A percentile compares a stretch with the other conserved stretches of the same genome.
These are phyloP conservation scores for Datura wrightii DNA, from an alignment of 257 asterid species.

Conservation along the genomic window DNA sequence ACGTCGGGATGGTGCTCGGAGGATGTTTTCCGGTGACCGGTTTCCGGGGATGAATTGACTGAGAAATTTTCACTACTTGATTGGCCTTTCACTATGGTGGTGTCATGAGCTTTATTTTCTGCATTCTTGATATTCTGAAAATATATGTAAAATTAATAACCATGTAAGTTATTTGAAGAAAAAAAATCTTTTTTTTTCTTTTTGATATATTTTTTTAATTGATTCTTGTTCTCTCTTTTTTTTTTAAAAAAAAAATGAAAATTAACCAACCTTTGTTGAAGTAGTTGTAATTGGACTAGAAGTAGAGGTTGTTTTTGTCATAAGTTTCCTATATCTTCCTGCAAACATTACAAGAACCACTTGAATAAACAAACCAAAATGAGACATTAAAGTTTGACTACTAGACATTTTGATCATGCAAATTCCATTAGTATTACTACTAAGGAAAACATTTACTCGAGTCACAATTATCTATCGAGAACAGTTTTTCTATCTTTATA, in stretches of 20 bases:
- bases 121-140: conserved; percentile 50
- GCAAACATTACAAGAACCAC: conserved; percentile 40
- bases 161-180: conserved; percentile 12
- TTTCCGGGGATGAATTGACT: conserved; percentile 38
- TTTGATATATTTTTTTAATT: not conserved
- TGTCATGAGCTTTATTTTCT: conserved; percentile 39
- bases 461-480: too few species aligned
- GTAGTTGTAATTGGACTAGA: conserved; percentile 41
- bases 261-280: conserved; percentile 58
- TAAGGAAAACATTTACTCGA: not conserved
- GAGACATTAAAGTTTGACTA: not conserved
- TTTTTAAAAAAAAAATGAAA: not conserved
- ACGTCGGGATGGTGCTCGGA: conserved; percentile 53
- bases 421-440: not conserved
- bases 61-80: conserved; percentile 40
- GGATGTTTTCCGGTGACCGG: conserved; percentile 35
- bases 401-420: not conserved
- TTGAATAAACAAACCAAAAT: not conserved
- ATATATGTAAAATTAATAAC: conserved; percentile 27
- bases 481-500: too few species aligned
- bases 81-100: conserved; percentile 34
- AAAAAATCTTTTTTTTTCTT: too few species aligned
- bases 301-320: conserved; percentile 39
- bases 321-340: conserved; percentile 69
- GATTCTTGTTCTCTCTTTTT: not conserved